Base-by-base conservation (phyloP, 179 eudicot species). In the Silene noctiflora region DNA sequence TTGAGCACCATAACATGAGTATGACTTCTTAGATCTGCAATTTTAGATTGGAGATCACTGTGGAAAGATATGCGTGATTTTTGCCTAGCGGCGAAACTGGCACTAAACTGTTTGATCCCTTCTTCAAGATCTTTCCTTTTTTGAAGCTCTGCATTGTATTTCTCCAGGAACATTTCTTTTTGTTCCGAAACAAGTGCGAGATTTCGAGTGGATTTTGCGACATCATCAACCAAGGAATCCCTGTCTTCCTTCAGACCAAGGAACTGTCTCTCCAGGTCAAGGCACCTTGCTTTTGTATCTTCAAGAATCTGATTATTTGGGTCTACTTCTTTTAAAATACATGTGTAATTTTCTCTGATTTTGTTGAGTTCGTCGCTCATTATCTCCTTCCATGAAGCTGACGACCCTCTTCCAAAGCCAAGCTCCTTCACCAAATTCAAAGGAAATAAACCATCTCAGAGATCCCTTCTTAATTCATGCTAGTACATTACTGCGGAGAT, bases 111-210 rank as follows among this genome's bases (percentile, higher is more conserved):
- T 75, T 88, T 86, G 66, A 94, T 88, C 79, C 86, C 91, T 55
- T 88, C 89, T 79, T 90, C 94, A 0, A 94, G 88, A 62, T 80
- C 82, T 69, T 84, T 89, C 79, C 93, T 89, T 83, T 77, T 88
- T 84, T 81, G 83, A 16, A 80, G 81, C 81, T 94, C 97, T 20
- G 73, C 33, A 39, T 82, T 83, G 80, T 89, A 82, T 60, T 87
- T 87, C 83, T 84, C 87, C 85, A 84, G 72, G 67, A 83, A 72
- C 72, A 76, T 84, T 42, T 90, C 90, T 78, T 85, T 89, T 78
- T 92, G 78, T 59, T 84, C 85, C 5, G 78, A 86, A 66, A 87
- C 79, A 56, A 75, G 64, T 35, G 75, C 82, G 39, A 92, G 84
- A 51, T 80, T 87, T 80, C 79, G 66, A 71, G 84, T 76, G 9